Evolutionary conservation across 371 early-diverging fungal genomes (phyloP), one percentile per base, ranked within the genome.

Genomic region (Mucor lusitanicus): DNA sequence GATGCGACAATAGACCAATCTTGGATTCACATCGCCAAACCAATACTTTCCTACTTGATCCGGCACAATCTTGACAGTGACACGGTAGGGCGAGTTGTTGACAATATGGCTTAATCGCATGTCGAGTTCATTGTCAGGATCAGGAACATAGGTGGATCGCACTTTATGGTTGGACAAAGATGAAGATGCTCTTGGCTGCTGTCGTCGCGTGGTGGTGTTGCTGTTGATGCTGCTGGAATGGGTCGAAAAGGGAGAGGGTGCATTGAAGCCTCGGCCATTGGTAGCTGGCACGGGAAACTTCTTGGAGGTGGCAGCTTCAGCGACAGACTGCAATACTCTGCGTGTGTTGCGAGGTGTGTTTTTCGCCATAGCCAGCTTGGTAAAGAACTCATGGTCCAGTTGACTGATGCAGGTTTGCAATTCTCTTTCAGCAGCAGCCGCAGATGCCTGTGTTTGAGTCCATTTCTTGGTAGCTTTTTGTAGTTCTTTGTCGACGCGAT

Each of bases 1-100:
- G 53, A 91, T 85, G 33, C 92, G 87, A 54, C 83, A 83, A 21
- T 74, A 77, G 17, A 73, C 73, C 30, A 73, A 65, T 33, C 67
- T 65, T n/a, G 86, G 87, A 59, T 88, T 84, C 30, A 80, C 68
- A 56, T 89, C 89, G n/a, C 88, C 88, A 80, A 90, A 88, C 82
- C 87, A 83, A 70, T 90, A 90, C 39, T 86, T 81, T 32, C 88
- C 90, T 28, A 79, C 81, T 59, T 89, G 87, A 30, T 71, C 75
- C 25, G 68, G 78, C 23, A 75, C 73, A 64, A 68, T 70, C 58
- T 75, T 78, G 19, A 78, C 72, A 60, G 67, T 74, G 44, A 76
- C 50, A 28, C 70, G 57, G 53, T 72, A 61, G 21, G 71, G 66
- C 37, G 67, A 68, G 25, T 65, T 77, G 65, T 91, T 88, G 39